Evolutionary conservation across 2,329 filamentous ascomycete species (phyloP).

Genomic region (Pseudogymnoascus sp.): DNA sequence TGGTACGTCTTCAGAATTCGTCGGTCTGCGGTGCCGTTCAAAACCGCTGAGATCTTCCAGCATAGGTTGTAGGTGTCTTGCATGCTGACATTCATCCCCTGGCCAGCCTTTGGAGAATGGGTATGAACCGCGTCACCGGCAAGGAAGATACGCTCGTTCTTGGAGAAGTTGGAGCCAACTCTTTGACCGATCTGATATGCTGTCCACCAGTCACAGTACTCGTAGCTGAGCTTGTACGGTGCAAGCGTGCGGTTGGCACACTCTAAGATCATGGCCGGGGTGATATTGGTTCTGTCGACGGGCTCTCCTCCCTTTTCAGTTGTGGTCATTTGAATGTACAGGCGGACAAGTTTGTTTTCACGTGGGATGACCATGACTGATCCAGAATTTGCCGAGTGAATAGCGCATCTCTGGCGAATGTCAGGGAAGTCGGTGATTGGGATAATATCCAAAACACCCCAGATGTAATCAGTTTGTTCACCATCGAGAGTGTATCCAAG

Average conservation of each 20-base stretch:
- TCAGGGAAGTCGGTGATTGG: constrained; percentile 54
- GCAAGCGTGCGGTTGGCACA: constrained; percentile 58
- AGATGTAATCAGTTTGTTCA: constrained; percentile 34
- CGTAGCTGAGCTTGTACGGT: constrained; percentile 61
- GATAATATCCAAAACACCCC: constrained; percentile 46
- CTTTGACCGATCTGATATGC: constrained; percentile 64
- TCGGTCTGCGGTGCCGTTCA: constrained; percentile 38
- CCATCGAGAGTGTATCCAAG: constrained; percentile 48
- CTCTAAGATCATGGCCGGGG: constrained; percentile 54
- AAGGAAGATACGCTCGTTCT: constrained; percentile 55
- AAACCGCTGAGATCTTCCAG: constrained; percentile 48
- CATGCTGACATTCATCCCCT: constrained; percentile 49
- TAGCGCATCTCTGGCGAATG: constrained; percentile 51
- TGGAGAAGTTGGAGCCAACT: constrained; percentile 52
- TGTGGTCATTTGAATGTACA: constrained; percentile 58
- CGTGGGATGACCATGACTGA: constrained; percentile 60
- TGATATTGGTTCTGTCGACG: constrained; percentile 57
- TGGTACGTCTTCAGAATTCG: constrained; percentile 47
- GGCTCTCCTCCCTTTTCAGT: constrained; percentile 41
- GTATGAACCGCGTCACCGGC: constrained; percentile 54
- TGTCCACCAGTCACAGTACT: constrained; percentile 62
- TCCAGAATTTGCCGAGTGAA: constrained; percentile 50
- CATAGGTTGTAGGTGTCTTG: constrained; percentile 55
- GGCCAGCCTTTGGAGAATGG: constrained; percentile 56
- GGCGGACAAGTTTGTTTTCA: constrained; percentile 55